A percentile compares a stretch with the other conserved stretches of the same genome.
Conservation (phyloP, 805 yeast species). For the Ogataea pignaliae region DNA sequence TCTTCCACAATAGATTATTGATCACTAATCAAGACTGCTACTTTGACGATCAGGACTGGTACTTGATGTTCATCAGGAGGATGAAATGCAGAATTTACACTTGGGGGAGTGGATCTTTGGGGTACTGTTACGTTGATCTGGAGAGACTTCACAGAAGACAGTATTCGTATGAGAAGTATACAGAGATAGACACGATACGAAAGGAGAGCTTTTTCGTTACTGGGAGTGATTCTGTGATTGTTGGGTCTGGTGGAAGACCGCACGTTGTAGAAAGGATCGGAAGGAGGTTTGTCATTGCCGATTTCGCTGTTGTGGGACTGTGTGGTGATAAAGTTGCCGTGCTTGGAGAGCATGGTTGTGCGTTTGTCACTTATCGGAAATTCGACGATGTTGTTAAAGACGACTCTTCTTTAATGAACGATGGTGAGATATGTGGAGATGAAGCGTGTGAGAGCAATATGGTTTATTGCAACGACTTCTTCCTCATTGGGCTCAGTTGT, state of each 20-base stretch:
- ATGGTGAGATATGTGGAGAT: background rate
- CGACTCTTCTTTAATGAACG: background rate
- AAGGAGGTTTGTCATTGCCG: slow-evolving; percentile 4
- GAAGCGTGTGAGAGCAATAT: background rate
- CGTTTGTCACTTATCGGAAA: slow-evolving; percentile 3
- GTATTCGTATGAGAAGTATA: no score
- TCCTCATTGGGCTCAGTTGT: slow-evolving; percentile 1
- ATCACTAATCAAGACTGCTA: slow-evolving; percentile 1
- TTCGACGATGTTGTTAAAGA: slow-evolving; percentile 5
- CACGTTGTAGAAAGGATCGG: slow-evolving; percentile 4
- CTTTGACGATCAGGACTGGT: slow-evolving; percentile 4
- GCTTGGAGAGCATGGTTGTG: slow-evolving; percentile 10
- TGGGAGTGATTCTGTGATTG: slow-evolving; percentile 4
- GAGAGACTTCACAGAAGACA: no score
- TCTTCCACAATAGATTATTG: no score
- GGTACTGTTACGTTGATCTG: slow-evolving; percentile 16
- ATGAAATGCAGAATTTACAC: slow-evolving; percentile 4
- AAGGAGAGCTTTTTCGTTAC: background rate
- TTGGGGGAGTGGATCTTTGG: slow-evolving; percentile 11
- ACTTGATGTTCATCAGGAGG: slow-evolving; percentile 1
- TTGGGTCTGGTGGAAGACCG: slow-evolving; percentile 9
- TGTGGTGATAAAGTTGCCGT: slow-evolving; percentile 11
- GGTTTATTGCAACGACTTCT: slow-evolving; percentile 8
- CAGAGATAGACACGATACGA: no score
- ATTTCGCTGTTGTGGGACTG: slow-evolving; percentile 6